phyloP scores from a whole-genome alignment of 441 rosid species.

The Corymbia citriodora region DNA sequence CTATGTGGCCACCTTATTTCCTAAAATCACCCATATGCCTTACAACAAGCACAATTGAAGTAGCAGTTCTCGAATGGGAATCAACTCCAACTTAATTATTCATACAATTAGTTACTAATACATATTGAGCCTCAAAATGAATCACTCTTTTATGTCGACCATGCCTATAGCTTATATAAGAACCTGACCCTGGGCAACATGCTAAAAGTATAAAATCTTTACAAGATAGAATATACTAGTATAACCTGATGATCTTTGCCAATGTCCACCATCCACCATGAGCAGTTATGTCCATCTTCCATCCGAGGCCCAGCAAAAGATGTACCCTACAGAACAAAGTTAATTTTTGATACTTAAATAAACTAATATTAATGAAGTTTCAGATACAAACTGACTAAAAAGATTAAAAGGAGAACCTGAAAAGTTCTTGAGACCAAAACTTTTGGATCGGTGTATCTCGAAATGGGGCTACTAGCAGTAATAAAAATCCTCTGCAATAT shows the following conservation, averaged over 20 bases:
- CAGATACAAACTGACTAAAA: background rate
- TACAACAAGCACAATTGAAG: too few species aligned
- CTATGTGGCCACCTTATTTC: background rate
- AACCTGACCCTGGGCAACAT: background rate
- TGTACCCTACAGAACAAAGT: conserved; percentile 49
- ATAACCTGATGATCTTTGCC: conserved; percentile 92
- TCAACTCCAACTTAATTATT: background rate
- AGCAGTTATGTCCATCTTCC: conserved; percentile 56
- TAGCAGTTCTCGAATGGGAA: background rate
- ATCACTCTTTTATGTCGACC: background rate
- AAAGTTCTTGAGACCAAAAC: conserved; percentile 81
- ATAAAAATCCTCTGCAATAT: conserved; percentile 61
- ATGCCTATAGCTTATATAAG: background rate
- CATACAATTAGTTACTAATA: background rate
- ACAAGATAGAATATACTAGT: background rate
- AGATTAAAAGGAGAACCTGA: conserved; percentile 38
- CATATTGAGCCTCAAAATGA: background rate
- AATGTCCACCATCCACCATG: conserved; percentile 97
- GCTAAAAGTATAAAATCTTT: background rate
- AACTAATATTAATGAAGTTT: background rate
- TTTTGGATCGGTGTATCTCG: conserved; percentile 89
- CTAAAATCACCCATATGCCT: background rate
- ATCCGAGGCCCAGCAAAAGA: conserved; percentile 83
- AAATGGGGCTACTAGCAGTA: conserved; percentile 82
- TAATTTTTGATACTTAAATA: background rate